These are phyloP conservation scores for Hemileccinum impolitum DNA, from an alignment of 768 basidiomycete genomes.

Conservation along the genomic window DNA sequence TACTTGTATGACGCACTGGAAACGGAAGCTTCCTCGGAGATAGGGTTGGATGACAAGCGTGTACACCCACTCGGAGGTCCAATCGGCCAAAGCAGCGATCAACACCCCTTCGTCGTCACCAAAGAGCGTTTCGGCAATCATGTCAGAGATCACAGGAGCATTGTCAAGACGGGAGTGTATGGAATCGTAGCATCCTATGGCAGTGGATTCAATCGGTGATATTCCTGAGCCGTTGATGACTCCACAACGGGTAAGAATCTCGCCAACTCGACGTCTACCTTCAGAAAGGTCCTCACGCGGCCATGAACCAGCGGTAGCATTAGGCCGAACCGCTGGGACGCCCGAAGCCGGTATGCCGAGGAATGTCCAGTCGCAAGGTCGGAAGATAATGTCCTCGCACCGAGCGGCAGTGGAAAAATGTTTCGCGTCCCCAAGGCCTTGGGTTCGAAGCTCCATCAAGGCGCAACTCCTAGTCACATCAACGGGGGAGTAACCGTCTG, in stretches of 20 bases:
- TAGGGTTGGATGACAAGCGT: conserved; percentile 23
- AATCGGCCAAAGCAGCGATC: conserved; percentile 17
- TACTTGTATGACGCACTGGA: conserved; percentile 18
- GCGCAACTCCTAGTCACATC: conserved; percentile 1
- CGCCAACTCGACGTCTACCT: conserved; percentile 18
- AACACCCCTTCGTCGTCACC: conserved; percentile 5
- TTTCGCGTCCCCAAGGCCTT: not conserved
- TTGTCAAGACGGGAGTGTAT: not conserved
- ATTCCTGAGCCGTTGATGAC: conserved; percentile 9
- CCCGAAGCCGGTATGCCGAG: conserved; percentile 5
- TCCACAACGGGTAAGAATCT: conserved; percentile 20
- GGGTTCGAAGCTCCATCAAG: conserved; percentile 6
- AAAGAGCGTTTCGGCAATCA: not conserved
- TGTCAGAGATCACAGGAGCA: not conserved
- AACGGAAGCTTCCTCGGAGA: conserved; percentile 11
- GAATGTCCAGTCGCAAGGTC: conserved; percentile 1
- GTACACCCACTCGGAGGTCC: conserved; percentile 27
- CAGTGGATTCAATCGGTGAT: not conserved
- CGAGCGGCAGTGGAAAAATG: not conserved
- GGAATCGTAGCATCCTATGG: not conserved
- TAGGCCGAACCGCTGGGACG: not conserved
- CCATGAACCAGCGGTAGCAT: not conserved
- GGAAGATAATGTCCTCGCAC: not conserved
- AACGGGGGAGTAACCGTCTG: not conserved
- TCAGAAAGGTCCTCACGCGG: conserved; percentile 8